These are phyloP conservation scores for Hanseniaspora meyeri DNA, from an alignment of 805 yeast species.

Conservation along the genomic window DNA sequence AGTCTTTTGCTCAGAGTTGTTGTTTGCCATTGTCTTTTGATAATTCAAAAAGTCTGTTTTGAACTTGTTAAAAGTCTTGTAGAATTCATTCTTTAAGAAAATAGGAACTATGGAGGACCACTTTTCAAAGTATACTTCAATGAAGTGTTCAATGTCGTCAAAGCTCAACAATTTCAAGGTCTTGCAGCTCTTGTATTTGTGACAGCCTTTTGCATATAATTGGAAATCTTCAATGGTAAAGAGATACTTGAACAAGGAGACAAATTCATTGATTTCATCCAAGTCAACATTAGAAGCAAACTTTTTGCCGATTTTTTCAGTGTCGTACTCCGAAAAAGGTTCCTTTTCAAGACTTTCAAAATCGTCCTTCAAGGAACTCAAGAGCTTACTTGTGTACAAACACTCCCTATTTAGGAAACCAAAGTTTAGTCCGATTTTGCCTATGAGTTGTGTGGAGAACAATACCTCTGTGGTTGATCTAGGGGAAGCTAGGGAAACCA, in stretches of 20 bases:
- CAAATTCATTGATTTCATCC: constrained; percentile 24
- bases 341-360: constrained; percentile 24
- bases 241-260: constrained; percentile 18
- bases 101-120: constrained; percentile 68
- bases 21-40: background rate
- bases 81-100: constrained; percentile 56
- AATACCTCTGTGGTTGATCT: constrained; percentile 68
- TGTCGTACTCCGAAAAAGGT: constrained; percentile 15
- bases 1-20: constrained; percentile 13
- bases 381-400: constrained; percentile 54
- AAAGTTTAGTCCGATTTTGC: constrained; percentile 54
- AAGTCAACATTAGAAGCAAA: constrained; percentile 17
- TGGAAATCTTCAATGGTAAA: constrained; percentile 19
- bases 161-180: constrained; percentile 14
- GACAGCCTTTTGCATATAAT: background rate
- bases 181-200: background rate
- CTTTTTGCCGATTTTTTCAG: background rate
- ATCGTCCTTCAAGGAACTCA: constrained; percentile 56
- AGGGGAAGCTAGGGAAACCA: constrained; percentile 63
- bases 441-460: constrained; percentile 58
- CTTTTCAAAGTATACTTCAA: constrained; percentile 56
- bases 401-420: constrained; percentile 64
- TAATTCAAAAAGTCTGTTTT: constrained; percentile 6
- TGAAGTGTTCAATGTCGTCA: constrained; percentile 45
- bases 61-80: constrained; percentile 38